Conservation (phyloP, 208 protist species). For the Leishmania braziliensis region DNA sequence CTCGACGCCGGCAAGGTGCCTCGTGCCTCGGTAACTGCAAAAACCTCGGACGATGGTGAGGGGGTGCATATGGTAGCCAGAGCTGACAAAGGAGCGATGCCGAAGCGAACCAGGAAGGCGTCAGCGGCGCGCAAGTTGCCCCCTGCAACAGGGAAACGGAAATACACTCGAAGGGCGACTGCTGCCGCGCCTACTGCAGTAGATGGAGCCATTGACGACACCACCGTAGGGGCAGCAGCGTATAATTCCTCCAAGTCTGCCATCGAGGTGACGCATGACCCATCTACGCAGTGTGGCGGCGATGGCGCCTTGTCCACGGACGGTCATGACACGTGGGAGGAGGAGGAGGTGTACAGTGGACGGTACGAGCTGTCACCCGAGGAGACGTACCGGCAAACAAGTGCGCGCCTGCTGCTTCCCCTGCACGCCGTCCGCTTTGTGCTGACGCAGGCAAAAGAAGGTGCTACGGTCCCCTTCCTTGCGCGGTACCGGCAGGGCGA, state of each 20-base stretch:
- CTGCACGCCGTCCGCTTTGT: conserved; percentile 51
- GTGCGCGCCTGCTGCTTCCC: conserved; percentile 41
- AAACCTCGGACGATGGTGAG: neutral
- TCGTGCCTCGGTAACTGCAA: neutral
- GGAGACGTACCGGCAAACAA: conserved; percentile 41
- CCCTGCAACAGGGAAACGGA: conserved; percentile 5
- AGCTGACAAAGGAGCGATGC: neutral
- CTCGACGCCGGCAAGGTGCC: neutral
- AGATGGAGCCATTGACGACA: neutral
- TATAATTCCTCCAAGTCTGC: neutral
- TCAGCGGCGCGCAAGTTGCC: neutral
- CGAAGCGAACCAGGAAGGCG: neutral
- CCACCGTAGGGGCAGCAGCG: neutral
- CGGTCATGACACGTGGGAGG: neutral
- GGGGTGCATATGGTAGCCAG: neutral
- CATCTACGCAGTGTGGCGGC: neutral
- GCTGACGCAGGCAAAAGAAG: conserved; percentile 61
- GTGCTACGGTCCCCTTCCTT: conserved; percentile 87
- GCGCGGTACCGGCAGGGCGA: conserved; percentile 86
- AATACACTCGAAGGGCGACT: conserved; percentile 7
- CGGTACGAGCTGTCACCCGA: conserved; percentile 25
- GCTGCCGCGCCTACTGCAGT: neutral
- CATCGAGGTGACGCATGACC: neutral
- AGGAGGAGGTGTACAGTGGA: conserved; percentile 19
- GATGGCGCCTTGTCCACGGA: neutral